Conservation (phyloP, 2,329 filamentous ascomycete genomes). For the Pyrenophora seminiperda region DNA sequence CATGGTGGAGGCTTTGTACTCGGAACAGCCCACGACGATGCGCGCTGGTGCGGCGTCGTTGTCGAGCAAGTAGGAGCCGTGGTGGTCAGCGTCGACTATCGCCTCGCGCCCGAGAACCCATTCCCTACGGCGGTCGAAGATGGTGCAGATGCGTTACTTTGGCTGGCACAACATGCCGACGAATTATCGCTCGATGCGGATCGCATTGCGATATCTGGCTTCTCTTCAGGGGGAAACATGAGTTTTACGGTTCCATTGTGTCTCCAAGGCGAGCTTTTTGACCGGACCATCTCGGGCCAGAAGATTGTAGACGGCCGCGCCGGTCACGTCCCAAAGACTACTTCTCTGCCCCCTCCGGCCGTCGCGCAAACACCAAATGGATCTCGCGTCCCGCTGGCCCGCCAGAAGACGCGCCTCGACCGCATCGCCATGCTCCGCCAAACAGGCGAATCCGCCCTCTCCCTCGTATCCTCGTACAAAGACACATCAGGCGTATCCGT, state of each 20-base stretch:
- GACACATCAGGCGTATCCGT: conserved; percentile 41
- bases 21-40: conserved; percentile 64
- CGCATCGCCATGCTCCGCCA: conserved; percentile 43
- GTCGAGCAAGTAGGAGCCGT: conserved; percentile 62
- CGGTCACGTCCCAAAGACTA: conserved; percentile 33
- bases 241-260: conserved; percentile 65
- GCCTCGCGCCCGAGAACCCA: conserved; percentile 64
- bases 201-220: conserved; percentile 64
- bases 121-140: conserved; percentile 69
- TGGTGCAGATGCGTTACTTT: conserved; percentile 65
- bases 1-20: conserved; percentile 69
- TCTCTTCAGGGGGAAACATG: conserved; percentile 68
- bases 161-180: conserved; percentile 60
- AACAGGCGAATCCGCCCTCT: conserved; percentile 42
- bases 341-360: conserved; percentile 23
- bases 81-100: conserved; percentile 66
- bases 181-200: conserved; percentile 63
- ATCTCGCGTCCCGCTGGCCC: conserved; percentile 42
- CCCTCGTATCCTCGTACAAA: conserved; percentile 46
- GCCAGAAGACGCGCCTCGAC: conserved; percentile 40
- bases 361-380: conserved; percentile 31
- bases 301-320: conserved; percentile 37
- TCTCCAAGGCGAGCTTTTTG: conserved; percentile 56
- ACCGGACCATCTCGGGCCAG: conserved; percentile 35
- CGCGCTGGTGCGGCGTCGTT: conserved; percentile 62